Evolutionary conservation across 257 asterid species (phyloP).

Genomic region (Solanum sparsipilum): DNA sequence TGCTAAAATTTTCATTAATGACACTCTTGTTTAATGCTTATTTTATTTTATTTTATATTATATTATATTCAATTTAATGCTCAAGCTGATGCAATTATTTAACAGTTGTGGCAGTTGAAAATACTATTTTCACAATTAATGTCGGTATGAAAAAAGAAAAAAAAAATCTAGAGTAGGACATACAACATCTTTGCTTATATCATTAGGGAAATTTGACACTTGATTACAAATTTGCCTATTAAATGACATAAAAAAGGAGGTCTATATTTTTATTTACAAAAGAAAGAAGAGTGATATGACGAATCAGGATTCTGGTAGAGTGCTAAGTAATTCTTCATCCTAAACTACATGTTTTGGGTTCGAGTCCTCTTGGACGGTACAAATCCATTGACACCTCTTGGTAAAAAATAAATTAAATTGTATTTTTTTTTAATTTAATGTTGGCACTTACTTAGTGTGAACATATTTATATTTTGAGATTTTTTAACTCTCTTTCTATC

Average conservation of each 20-base stretch:
- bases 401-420: background rate
- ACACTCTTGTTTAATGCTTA: background rate
- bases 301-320: fast-evolving
- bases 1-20: background rate
- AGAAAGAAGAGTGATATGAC: background rate
- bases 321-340: no score
- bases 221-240: background rate
- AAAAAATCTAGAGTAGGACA: background rate
- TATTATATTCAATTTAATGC: background rate
- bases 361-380: no score
- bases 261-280: background rate
- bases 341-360: fast-evolving
- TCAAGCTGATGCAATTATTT: background rate
- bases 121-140: background rate
- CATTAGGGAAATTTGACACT: background rate
- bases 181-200: background rate
- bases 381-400: no score
- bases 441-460: background rate
- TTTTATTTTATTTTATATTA: background rate
- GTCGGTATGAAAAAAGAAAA: background rate
- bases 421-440: background rate
- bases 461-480: background rate
- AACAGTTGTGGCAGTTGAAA: background rate
- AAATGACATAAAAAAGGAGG: background rate
- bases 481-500: background rate